Evolutionary conservation across 108 stramenopile genomes (phyloP).

Genomic region (Schizochytrium sp.): DNA sequence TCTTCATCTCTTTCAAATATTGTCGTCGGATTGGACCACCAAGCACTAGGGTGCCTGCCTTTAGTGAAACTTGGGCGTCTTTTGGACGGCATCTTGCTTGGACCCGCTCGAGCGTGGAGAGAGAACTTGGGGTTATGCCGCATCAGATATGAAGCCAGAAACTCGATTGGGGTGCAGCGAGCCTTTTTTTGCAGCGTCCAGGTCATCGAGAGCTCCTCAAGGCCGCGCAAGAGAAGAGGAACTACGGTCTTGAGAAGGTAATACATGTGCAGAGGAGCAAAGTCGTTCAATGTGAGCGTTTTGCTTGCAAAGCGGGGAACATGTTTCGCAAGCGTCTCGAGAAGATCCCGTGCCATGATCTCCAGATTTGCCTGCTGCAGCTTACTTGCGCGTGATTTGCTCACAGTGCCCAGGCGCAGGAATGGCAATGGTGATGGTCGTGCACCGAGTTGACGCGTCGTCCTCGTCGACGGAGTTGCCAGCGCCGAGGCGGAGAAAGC

Average conservation of each 20-base stretch:
- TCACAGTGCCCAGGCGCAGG: background rate
- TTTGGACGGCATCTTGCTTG: background rate
- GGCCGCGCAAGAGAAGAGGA: background rate
- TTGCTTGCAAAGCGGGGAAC: background rate
- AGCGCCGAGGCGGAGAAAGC: no score
- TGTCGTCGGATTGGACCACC: no score
- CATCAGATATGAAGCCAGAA: background rate
- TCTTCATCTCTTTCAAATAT: no score
- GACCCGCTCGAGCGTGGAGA: background rate
- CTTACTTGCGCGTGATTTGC: background rate
- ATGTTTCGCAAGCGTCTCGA: background rate
- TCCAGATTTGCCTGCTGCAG: background rate
- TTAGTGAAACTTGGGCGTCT: no score
- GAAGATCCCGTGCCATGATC: background rate
- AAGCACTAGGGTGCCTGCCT: no score
- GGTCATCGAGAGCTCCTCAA: background rate
- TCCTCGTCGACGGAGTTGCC: no score
- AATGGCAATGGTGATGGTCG: background rate
- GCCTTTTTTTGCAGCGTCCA: background rate
- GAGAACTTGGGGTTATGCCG: background rate
- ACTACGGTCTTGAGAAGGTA: background rate
- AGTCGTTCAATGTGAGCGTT: background rate
- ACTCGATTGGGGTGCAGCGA: background rate
- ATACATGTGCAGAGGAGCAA: background rate
- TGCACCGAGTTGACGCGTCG: no score